A percentile compares a stretch with the other conserved stretches of the same genome.
Evolutionary conservation across 2,329 filamentous ascomycete species (phyloP).

Genomic region (Paecilomyces niveus): DNA sequence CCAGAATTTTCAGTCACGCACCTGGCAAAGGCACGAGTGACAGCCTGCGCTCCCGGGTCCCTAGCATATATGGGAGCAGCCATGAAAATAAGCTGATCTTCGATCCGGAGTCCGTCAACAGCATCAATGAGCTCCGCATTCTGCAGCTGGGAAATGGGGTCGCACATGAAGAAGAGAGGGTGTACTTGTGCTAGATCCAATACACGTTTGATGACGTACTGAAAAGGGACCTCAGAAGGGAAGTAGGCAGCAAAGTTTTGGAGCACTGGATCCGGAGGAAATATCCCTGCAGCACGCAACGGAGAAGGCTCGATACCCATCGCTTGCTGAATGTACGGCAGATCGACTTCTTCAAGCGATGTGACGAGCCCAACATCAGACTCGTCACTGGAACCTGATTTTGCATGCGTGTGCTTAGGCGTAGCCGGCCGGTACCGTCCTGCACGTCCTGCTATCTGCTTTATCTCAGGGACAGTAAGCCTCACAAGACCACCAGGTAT

Average conservation of each 20-base stretch:
- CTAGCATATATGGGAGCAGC: slow-evolving; percentile 60
- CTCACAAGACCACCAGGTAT: slow-evolving; percentile 52
- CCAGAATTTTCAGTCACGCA: slow-evolving; percentile 61
- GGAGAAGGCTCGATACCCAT: slow-evolving; percentile 59
- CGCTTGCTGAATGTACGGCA: slow-evolving; percentile 53
- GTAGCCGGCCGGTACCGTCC: slow-evolving; percentile 74
- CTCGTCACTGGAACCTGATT: slow-evolving; percentile 10
- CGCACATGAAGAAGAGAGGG: slow-evolving; percentile 63
- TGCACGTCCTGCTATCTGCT: slow-evolving; percentile 90
- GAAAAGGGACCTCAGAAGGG: slow-evolving; percentile 70
- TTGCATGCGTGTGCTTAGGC: slow-evolving; percentile 36
- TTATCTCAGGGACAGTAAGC: slow-evolving; percentile 70
- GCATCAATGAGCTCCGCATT: slow-evolving; percentile 70
- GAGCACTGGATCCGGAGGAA: slow-evolving; percentile 63
- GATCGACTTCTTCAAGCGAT: slow-evolving; percentile 64
- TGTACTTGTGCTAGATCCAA: slow-evolving; percentile 61
- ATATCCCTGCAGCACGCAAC: slow-evolving; percentile 64
- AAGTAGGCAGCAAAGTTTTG: slow-evolving; percentile 77
- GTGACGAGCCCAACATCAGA: slow-evolving; percentile 65
- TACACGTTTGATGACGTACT: slow-evolving; percentile 71
- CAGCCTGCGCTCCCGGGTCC: slow-evolving; percentile 31
- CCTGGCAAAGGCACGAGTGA: slow-evolving; percentile 59
- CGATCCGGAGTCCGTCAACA: slow-evolving; percentile 58
- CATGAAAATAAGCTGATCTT: slow-evolving; percentile 70
- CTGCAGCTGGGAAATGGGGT: slow-evolving; percentile 53